Base-by-base conservation (phyloP, 192 early-diverging fungal species). In the Dispira simplex region DNA sequence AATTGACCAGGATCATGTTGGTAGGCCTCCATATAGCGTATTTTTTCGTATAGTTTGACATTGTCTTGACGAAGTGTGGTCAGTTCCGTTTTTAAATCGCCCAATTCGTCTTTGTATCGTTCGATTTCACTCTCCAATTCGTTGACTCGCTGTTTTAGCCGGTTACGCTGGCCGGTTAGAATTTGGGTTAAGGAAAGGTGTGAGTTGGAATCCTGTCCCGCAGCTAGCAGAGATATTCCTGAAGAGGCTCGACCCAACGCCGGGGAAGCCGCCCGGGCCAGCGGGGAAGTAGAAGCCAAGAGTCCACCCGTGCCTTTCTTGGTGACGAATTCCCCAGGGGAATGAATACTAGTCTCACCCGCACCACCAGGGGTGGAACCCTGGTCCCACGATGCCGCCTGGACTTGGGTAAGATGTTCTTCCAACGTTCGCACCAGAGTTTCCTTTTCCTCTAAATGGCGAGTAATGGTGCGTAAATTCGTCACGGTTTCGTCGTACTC, bases 21-120 rank as follows among this genome's bases (percentile, higher is more conserved):
- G 68, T 87, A 91, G 51, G 80, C 83, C 68, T 93, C 90, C 46
- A 91, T 77, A 73, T 89, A 97, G 65, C 88, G 85, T 21, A 92
- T 75, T 67, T 88, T 86, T 68, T 97, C 94, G 68, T 91, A 97
- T 55, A 97, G 71, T 65, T 89, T 88, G 47, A 95, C 63, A 57
- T 95, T 95, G 67, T 97, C 94, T 46, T 77, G 72, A 66, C 87
- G 81, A n/a, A 89, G 67, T 28, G 75, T 77, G 14, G 86, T 80
- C 5, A 84, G 68, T 62, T 90, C 80, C 46, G 74, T 75, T 56
- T 74, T 77, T 44, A 90, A 70, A 21, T 88, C 85, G 2, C 73
- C 65, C 9, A 87, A 71, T 28, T 70, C 69, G 14, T 56, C 67
- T 26, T 16, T 83, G 84, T 44, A 85, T 62, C 49, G 83, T 78